Evolutionary conservation across 108 stramenopile species (phyloP).

Genomic region (Seminavis robusta): DNA sequence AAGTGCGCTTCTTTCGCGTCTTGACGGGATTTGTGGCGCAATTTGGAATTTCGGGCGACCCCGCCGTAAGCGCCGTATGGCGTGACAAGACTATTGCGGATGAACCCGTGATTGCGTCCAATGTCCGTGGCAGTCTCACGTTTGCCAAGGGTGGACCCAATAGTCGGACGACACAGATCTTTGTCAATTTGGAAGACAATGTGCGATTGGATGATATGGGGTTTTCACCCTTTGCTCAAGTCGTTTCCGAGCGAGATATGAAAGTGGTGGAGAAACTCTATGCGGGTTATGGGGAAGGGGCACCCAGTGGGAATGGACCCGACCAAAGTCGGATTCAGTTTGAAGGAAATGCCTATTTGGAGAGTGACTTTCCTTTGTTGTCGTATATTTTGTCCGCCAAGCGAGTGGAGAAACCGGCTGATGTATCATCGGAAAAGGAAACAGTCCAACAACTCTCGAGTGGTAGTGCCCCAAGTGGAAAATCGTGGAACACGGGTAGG

Average conservation of each 20-base stretch:
- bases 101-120: slow-evolving; percentile 40
- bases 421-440: too few species aligned
- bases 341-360: slow-evolving; percentile 34
- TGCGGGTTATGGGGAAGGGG: slow-evolving; percentile 26
- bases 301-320: too few species aligned
- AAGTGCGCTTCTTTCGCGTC: slow-evolving; percentile 27
- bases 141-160: slow-evolving; percentile 51
- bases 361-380: slow-evolving; percentile 35
- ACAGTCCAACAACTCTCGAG: too few species aligned
- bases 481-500: too few species aligned
- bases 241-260: slow-evolving; percentile 24
- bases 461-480: too few species aligned
- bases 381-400: slow-evolving; percentile 9
- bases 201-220: slow-evolving; percentile 25
- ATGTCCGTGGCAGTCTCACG: slow-evolving; percentile 33
- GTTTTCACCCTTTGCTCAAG: slow-evolving; percentile 39
- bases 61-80: slow-evolving; percentile 30
- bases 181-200: slow-evolving; percentile 48
- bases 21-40: slow-evolving; percentile 60
- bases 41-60: slow-evolving; percentile 55
- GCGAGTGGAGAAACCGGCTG: not conserved
- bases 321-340: slow-evolving; percentile 29
- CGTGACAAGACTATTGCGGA: slow-evolving; percentile 12
- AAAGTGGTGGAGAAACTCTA: slow-evolving; percentile 24
- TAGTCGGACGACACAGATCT: slow-evolving; percentile 61